phyloP scores from a whole-genome alignment of 257 asterid genomes.

The Thymus mandschuricus region DNA sequence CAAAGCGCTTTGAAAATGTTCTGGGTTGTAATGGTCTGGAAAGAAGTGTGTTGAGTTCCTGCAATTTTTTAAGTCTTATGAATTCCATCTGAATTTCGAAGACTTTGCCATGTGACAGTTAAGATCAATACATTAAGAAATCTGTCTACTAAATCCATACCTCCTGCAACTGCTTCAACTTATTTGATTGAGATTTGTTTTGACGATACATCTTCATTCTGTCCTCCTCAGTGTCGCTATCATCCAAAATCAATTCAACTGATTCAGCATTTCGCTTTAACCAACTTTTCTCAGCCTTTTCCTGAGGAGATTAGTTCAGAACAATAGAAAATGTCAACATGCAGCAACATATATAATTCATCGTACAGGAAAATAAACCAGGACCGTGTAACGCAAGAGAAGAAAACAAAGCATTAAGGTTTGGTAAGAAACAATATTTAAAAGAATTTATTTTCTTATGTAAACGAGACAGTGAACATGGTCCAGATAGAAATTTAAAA shows the following conservation, averaged over 20 bases:
- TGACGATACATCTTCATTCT: slow-evolving; percentile 65
- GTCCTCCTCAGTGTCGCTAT: slow-evolving; percentile 89
- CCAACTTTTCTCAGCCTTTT: slow-evolving; percentile 86
- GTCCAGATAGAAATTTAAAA: slow-evolving; percentile 13
- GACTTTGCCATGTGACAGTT: background rate
- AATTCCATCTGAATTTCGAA: slow-evolving; percentile 10
- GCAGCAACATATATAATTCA: slow-evolving; percentile 24
- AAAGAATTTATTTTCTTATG: background rate
- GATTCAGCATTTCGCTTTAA: slow-evolving; percentile 82
- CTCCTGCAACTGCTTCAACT: slow-evolving; percentile 76
- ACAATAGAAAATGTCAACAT: slow-evolving; percentile 19
- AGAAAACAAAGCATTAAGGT: slow-evolving; percentile 14
- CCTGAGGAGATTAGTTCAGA: slow-evolving; percentile 46
- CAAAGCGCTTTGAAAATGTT: slow-evolving; percentile 77
- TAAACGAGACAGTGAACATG: background rate
- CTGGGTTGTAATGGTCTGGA: slow-evolving; percentile 84
- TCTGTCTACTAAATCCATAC: slow-evolving; percentile 39
- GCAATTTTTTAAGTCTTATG: slow-evolving; percentile 38
- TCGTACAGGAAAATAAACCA: slow-evolving; percentile 3
- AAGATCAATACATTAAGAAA: background rate
- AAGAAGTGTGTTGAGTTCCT: slow-evolving; percentile 78
- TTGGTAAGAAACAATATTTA: background rate
- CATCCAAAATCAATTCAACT: slow-evolving; percentile 75
- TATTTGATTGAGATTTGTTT: slow-evolving; percentile 67
- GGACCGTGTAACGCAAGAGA: background rate